A percentile compares a stretch with the other conserved stretches of the same genome.
Conservation (phyloP, 106 monocot genomes). For the Apostasia ramifera region DNA sequence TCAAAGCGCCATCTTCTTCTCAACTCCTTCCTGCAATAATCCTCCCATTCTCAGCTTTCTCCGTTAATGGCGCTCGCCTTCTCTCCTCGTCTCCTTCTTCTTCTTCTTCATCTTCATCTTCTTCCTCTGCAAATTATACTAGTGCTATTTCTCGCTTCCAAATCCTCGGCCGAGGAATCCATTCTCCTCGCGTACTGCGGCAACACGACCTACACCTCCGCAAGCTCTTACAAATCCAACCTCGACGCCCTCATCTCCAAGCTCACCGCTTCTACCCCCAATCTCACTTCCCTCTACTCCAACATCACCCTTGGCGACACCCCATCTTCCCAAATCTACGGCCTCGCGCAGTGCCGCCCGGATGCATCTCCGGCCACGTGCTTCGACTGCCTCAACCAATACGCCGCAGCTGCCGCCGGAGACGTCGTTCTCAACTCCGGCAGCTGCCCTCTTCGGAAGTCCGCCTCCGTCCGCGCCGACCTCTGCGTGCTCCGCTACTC, state of each 20-base stretch:
- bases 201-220: background rate
- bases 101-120: background rate
- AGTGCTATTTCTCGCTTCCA: background rate
- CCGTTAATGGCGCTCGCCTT: too few relatives aligned
- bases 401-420: background rate
- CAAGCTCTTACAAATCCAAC: background rate
- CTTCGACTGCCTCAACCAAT: background rate
- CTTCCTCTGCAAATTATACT: background rate
- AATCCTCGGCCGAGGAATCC: background rate
- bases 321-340: background rate
- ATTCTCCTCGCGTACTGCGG: background rate
- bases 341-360: background rate
- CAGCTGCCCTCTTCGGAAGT: background rate
- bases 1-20: too few relatives aligned
- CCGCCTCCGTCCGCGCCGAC: conserved; percentile 19
- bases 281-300: background rate
- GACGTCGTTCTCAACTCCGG: background rate
- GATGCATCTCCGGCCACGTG: background rate
- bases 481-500: conserved; percentile 25
- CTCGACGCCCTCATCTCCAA: background rate
- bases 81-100: background rate
- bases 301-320: background rate
- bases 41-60: too few relatives aligned
- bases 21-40: too few relatives aligned
- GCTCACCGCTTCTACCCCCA: background rate